Evolutionary conservation across 2,329 filamentous ascomycete species (phyloP), one percentile per base, ranked within the genome.

Genomic region (Cercospora nicotianae): DNA sequence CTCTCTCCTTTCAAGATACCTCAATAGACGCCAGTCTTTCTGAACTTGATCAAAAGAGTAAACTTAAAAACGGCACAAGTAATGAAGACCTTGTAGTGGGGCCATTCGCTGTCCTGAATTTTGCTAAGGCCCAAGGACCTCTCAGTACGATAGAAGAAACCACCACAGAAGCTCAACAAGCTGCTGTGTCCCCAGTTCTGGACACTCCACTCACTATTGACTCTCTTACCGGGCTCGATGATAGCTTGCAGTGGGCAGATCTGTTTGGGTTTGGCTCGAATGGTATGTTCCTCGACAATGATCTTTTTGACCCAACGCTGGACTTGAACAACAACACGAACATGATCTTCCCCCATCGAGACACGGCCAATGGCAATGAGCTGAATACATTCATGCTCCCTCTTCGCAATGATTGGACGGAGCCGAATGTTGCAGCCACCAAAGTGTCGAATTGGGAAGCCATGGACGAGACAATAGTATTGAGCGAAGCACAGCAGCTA

Each of bases 191-290:
- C 1, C 60, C 60, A 45, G 36, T 26, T 9, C 36, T 51, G 0
- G 60, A 60, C n/a, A 67, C 65, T 0, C 60, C 65, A 6, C 28
- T 67, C n/a, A 64, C 60, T 5, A 30, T 63, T 6, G 65, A 64
- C 28, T 67, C 60, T 1, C 51, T 59, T 16, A 60, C 63, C 20
- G 65, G 55, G 26, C n/a, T 67, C 26, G 60, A 67, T 39, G 60
- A 67, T 39, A 51, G 33, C 16, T 23, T 67, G 36, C 65, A 67
- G 9, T 67, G 65, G 65, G 65, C 65, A 16, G 65, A 67, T 53
- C 10, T 67, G 12, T 63, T 67, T 48, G 65, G 60, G 5, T 67
- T 67, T 16, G 65, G 60, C 26, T 51, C 65, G 18, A 59, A 53
- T 55, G 55, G 53, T n/a, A 31, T 63, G 13, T 60, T 60, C 28